Conservation (phyloP, 768 basidiomycete species). For the Rhizopogon sp. region DNA sequence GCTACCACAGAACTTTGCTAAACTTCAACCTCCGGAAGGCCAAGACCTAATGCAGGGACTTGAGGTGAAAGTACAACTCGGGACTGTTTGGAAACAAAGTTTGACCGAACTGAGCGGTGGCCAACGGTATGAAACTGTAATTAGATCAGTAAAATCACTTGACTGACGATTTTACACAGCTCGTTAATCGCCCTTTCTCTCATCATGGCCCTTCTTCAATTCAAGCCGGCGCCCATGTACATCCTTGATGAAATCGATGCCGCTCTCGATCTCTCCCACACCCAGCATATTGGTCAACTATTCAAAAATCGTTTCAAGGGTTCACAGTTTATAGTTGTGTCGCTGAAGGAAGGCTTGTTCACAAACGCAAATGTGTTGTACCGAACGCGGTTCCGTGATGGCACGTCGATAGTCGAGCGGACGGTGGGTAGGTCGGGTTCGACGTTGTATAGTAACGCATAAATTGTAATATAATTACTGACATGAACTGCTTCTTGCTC, state of each 20-base stretch:
- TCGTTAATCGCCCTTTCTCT: slow-evolving; percentile 96
- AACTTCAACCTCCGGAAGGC: slow-evolving; percentile 52
- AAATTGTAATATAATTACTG: slow-evolving; percentile 23
- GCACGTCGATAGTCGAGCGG: slow-evolving; percentile 86
- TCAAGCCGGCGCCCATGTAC: slow-evolving; percentile 99
- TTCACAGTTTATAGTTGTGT: slow-evolving; percentile 77
- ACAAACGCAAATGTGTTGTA: slow-evolving; percentile 97
- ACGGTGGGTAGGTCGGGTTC: slow-evolving; percentile 63
- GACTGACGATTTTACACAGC: slow-evolving; percentile 35
- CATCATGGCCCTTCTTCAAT: slow-evolving; percentile 98
- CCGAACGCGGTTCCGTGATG: slow-evolving; percentile 77
- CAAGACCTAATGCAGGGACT: slow-evolving; percentile 92
- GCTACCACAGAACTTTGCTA: slow-evolving; percentile 89
- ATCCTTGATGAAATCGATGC: slow-evolving; percentile 74
- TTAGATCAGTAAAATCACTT: neutral
- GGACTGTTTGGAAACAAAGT: slow-evolving; percentile 96
- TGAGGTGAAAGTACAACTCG: slow-evolving; percentile 95
- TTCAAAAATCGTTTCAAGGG: no score
- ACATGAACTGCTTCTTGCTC: no score
- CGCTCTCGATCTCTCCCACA: slow-evolving; percentile 92
- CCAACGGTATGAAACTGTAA: slow-evolving; percentile 62
- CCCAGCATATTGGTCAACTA: slow-evolving; percentile 45
- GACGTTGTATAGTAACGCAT: slow-evolving; percentile 24
- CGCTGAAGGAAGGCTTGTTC: slow-evolving; percentile 85
- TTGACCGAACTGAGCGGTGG: slow-evolving; percentile 96